Percentiles rank a stretch among this genome's conserved stretches.
These are phyloP conservation scores for Penicillium sumatraense DNA, from an alignment of 2,329 filamentous ascomycete species.

Conservation along the genomic window DNA sequence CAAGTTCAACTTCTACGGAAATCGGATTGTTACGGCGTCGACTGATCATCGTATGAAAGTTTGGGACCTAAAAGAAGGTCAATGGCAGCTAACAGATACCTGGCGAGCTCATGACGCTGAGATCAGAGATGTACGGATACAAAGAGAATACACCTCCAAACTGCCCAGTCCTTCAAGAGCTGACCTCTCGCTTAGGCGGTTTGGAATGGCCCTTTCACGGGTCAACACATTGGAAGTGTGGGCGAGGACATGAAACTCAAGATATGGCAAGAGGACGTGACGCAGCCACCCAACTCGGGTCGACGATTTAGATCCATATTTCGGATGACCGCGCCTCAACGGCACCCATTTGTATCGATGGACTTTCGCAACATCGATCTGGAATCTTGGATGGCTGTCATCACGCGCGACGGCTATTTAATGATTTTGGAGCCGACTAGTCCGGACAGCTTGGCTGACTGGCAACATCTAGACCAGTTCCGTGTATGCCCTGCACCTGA, in stretches of 20 bases:
- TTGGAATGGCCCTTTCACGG: constrained; percentile 90
- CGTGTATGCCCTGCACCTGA: constrained; percentile 71
- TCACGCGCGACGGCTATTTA: constrained; percentile 80
- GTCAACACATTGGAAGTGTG: constrained; percentile 85
- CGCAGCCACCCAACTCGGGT: constrained; percentile 72
- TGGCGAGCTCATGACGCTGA: constrained; percentile 92
- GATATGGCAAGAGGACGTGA: constrained; percentile 89
- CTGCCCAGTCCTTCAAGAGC: background rate
- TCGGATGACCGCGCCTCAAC: constrained; percentile 68
- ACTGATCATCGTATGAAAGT: constrained; percentile 92
- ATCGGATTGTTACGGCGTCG: constrained; percentile 86
- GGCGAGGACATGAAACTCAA: constrained; percentile 89
- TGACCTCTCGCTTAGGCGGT: constrained; percentile 66
- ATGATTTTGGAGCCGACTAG: constrained; percentile 84
- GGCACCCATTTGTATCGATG: constrained; percentile 73
- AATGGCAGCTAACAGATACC: constrained; percentile 81
- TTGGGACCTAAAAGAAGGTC: constrained; percentile 76
- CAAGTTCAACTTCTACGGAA: constrained; percentile 90
- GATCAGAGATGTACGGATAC: constrained; percentile 73
- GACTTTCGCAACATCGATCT: constrained; percentile 83
- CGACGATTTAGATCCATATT: constrained; percentile 77
- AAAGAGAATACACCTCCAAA: constrained; percentile 17
- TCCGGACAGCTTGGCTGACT: constrained; percentile 78
- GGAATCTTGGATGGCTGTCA: constrained; percentile 83
- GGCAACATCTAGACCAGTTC: constrained; percentile 75